Percentiles rank a stretch among this genome's conserved stretches.
phyloP scores from a whole-genome alignment of 2,329 filamentous ascomycete genomes.

The Fusarium euwallaceae region DNA sequence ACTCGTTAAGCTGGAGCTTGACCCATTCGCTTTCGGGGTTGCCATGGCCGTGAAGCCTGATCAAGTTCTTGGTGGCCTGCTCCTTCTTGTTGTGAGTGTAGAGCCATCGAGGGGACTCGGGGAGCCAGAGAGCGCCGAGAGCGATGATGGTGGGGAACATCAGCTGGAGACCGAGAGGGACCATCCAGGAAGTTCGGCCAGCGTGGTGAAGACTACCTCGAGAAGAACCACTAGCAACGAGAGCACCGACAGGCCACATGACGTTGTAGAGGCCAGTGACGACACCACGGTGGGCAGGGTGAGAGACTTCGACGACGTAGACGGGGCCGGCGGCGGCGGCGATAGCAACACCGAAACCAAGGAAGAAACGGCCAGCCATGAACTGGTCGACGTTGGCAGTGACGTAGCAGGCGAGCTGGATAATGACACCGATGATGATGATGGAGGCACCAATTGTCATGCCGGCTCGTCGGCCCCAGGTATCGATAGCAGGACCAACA shows the following conservation, averaged over 20 bases:
- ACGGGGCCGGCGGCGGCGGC: constrained; percentile 61
- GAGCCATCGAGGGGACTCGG: constrained; percentile 57
- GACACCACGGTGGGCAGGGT: constrained; percentile 60
- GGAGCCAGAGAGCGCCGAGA: constrained; percentile 48
- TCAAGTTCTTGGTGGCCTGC: constrained; percentile 48
- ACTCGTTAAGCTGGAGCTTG: constrained; percentile 57
- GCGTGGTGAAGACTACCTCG: constrained; percentile 55
- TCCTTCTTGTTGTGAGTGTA: constrained; percentile 53
- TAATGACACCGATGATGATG: constrained; percentile 60
- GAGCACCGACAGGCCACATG: constrained; percentile 60
- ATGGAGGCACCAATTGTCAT: constrained; percentile 60
- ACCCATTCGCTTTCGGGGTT: constrained; percentile 52
- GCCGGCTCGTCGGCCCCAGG: constrained; percentile 61
- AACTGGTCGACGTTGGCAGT: constrained; percentile 54
- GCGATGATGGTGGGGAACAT: constrained; percentile 55
- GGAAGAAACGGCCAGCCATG: constrained; percentile 69
- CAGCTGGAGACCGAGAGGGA: constrained; percentile 57
- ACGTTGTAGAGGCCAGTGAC: constrained; percentile 69
- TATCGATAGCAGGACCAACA: constrained; percentile 62
- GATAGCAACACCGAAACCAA: constrained; percentile 68
- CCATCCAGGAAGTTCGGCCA: constrained; percentile 53
- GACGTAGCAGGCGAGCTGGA: constrained; percentile 57
- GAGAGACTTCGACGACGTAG: constrained; percentile 62
- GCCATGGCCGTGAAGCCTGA: constrained; percentile 59
- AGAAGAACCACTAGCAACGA: constrained; percentile 61